Base-by-base conservation (phyloP, 108 stramenopile genomes). In the Cyclotella atomus region DNA sequence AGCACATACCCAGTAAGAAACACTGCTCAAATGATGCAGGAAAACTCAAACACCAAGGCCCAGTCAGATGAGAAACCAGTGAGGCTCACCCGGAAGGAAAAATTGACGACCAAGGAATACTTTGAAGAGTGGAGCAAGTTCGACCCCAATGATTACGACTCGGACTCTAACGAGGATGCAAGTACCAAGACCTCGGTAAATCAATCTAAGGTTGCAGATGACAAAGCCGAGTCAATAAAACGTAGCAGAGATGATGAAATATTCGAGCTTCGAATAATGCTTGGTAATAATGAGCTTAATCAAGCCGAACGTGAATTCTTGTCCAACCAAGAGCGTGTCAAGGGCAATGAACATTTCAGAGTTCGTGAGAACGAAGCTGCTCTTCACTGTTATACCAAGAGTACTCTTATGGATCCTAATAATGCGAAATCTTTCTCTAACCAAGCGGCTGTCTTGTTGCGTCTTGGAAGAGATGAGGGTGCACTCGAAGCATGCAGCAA, bases 311-410 rank as follows among this genome's bases (percentile, higher is more conserved):
- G 77, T n/a, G 32, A 50, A n/a, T 82, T 69, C 44, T 54, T 83
- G 65, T 68, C 83, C 7, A 32, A 61, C 1, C 44, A 77, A 5
- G 90, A 91, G 49, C 71, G 79, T 32, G 59, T 73, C 36, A 91
- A 89, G 75, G 91, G 91, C 1, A 91, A 91, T 57, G 91, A 91
- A 50, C 82, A 69, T 57, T 89, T 84, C 61, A 49, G 57, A 9
- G 44, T 59, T 3, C 27, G 60, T 1, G 84, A 91, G 32, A 41
- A 53, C n/a, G 70, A 85, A 38, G 81, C 78, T 33, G 82, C 88
- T 23, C 21, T 73, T 2, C 27, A 36, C 10, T 70, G 62, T 67
- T 91, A 89, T 43, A 69, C 88, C 30, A 60, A 82, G 7, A 67
- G 76, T 24, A 54, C 86, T 41, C 27, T 71, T 0, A 53, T 81